Percentiles rank a stretch among this genome's conserved stretches.
phyloP scores from a whole-genome alignment of 306 rosid genomes.

The Amphicarpaea edgeworthii region DNA sequence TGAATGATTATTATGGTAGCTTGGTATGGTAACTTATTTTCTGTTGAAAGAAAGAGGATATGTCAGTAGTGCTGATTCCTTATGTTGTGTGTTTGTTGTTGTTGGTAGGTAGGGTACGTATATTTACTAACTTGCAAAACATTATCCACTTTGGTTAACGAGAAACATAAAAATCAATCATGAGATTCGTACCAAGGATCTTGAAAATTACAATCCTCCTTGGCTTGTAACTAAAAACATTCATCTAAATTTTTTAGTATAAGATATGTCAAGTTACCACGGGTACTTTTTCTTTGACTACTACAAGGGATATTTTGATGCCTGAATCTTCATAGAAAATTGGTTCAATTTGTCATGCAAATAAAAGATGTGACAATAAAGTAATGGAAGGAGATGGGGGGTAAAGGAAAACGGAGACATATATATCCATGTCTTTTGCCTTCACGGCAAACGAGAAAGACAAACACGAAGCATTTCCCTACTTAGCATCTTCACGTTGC shows the following conservation, averaged over 20 bases:
- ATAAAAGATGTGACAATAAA: slow-evolving; percentile 32
- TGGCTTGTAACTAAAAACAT: slow-evolving; percentile 16
- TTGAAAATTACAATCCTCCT: slow-evolving; percentile 17
- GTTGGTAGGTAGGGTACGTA: slow-evolving; percentile 38
- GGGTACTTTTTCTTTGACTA: slow-evolving; percentile 38
- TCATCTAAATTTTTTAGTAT: slow-evolving; percentile 25
- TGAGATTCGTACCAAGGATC: slow-evolving; percentile 40
- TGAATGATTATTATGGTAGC: slow-evolving; percentile 38
- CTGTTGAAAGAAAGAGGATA: slow-evolving; percentile 14
- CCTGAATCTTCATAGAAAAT: slow-evolving; percentile 50
- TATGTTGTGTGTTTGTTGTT: slow-evolving; percentile 6
- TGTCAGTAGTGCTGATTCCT: slow-evolving; percentile 43
- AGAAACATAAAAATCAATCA: slow-evolving; percentile 32
- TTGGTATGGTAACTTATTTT: slow-evolving; percentile 44
- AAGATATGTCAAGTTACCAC: slow-evolving; percentile 24
- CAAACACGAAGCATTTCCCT: slow-evolving; percentile 35
- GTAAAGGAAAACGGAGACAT: slow-evolving; percentile 35
- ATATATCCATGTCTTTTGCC: slow-evolving; percentile 42
- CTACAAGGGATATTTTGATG: slow-evolving; percentile 42
- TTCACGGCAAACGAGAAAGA: slow-evolving; percentile 39
- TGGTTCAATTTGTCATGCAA: slow-evolving; percentile 49
- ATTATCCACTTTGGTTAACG: slow-evolving; percentile 36
- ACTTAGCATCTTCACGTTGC: slow-evolving; percentile 27
- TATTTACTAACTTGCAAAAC: slow-evolving; percentile 31
- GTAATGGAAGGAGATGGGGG: slow-evolving; percentile 32